These are phyloP conservation scores for Physcomitrellopsis africana DNA, from an alignment of 225 moss, liverwort and hornwort genomes.

Conservation along the genomic window DNA sequence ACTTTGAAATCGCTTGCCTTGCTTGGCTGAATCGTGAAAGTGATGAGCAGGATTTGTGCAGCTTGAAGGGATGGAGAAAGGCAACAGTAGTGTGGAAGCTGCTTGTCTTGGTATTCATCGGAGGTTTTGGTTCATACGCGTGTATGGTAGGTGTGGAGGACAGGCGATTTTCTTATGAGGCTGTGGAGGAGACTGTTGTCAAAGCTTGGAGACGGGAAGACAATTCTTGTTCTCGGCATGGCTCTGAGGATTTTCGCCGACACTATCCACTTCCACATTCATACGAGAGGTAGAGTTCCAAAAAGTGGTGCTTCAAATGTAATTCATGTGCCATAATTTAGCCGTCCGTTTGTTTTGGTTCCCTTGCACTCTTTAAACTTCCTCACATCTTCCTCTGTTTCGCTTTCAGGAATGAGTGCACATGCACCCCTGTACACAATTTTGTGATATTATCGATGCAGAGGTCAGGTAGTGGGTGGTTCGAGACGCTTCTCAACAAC, in stretches of 20 bases:
- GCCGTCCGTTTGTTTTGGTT: neutral
- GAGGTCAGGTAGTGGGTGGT: slow-evolving; percentile 77
- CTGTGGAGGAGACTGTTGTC: slow-evolving; percentile 24
- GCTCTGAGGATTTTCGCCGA: slow-evolving; percentile 37
- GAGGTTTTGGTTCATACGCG: slow-evolving; percentile 46
- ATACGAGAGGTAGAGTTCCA: slow-evolving; percentile 43
- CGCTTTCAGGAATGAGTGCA: slow-evolving; percentile 60
- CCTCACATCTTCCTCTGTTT: slow-evolving; percentile 1
- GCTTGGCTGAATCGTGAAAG: slow-evolving; percentile 5
- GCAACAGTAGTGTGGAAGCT: slow-evolving; percentile 52
- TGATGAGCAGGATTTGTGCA: slow-evolving; percentile 39
- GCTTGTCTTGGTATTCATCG: slow-evolving; percentile 47
- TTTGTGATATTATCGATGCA: slow-evolving; percentile 76
- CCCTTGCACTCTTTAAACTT: neutral
- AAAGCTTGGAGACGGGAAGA: slow-evolving; percentile 46
- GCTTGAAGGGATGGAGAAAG: slow-evolving; percentile 56
- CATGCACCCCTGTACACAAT: slow-evolving; percentile 70
- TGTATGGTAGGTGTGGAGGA: slow-evolving; percentile 45
- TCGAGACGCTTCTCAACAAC: slow-evolving; percentile 67
- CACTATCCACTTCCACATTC: slow-evolving; percentile 54
- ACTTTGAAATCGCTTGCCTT: too few relatives aligned
- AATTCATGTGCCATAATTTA: too few relatives aligned
- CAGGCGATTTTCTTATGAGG: slow-evolving; percentile 32
- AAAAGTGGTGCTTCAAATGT: too few relatives aligned
- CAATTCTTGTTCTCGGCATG: slow-evolving; percentile 36